These are phyloP conservation scores for Solanum sparsipilum DNA, from an alignment of 257 asterid species.

Conservation along the genomic window DNA sequence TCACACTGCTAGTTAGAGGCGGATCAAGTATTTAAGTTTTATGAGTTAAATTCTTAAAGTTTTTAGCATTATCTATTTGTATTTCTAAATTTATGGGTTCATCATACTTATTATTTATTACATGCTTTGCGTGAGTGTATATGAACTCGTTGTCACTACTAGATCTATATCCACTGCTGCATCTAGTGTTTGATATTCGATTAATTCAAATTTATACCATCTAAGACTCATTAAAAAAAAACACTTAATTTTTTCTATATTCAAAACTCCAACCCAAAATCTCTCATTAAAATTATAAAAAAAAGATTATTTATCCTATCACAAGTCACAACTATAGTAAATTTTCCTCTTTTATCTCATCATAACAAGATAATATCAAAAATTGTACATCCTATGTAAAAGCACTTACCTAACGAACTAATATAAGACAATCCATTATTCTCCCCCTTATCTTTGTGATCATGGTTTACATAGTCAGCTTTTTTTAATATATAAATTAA, in stretches of 20 bases:
- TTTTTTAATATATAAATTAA: neutral
- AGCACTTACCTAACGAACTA: neutral
- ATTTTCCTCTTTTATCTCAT: neutral
- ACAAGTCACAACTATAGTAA: neutral
- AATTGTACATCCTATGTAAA: neutral
- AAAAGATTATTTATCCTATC: neutral
- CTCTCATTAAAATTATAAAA: neutral
- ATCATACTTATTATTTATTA: neutral
- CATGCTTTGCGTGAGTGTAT: neutral
- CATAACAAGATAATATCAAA: neutral
- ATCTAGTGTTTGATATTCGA: neutral
- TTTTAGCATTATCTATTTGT: neutral
- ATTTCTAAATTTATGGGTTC: neutral
- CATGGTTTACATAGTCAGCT: neutral
- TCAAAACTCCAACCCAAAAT: neutral
- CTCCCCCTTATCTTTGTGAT: neutral
- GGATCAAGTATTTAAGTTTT: neutral
- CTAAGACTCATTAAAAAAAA: neutral
- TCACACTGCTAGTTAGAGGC: neutral
- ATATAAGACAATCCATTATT: neutral
- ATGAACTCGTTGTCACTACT: neutral
- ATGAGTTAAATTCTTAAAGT: neutral
- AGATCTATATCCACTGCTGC: rapidly evolving
- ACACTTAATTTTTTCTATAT: neutral
- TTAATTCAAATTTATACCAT: neutral